Evolutionary conservation across 768 basidiomycete genomes (phyloP), one percentile per base, ranked within the genome.

Genomic region (Suillus sp.): DNA sequence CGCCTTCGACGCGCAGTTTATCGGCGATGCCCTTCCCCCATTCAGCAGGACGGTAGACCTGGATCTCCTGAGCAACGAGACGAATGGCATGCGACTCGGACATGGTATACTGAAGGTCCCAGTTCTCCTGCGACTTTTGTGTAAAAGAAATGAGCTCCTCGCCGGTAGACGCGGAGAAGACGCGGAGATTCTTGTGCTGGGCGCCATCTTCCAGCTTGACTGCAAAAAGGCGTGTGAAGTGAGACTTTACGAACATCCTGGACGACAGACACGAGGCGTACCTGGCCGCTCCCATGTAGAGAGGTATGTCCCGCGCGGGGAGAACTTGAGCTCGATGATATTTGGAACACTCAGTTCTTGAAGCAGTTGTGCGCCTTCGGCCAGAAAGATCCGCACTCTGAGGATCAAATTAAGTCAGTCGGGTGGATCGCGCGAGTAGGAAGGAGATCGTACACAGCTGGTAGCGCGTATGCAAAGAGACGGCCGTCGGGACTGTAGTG

Each of bases 211-310:
- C 96, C 57, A 92, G 84, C 78, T 97, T 97, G 70, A 87, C 86
- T 85, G 66, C 18, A 47, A 54, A 47, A 25, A 30, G 9, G 53
- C 38, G 47, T 62, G 60, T 56, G 53, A 61, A 54, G 32, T 5
- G 20, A 63, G 20, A 57, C 58, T 34, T 64, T 61, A 67, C 64
- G 16, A 63, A 73, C 66, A 51, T 61, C 63, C 66, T 27, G 20
- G 53, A 66, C 62, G 37, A 14, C 62, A 47, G 20, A 70, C 73
- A 73, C 66, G 74, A 71, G 70, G 74, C 82, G 59, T 70, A 88
- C 88, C 81, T 68, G 91, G 93, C 63, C 97, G 86, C 78, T 98
- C 96, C 93, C 96, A 99, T 54, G 93, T 96, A 60, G 94, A 96
- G 48, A 99, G 72, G 76, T 93, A 98, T 0, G 92, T 94, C 43